These are phyloP conservation scores for Mycena amicta DNA, from an alignment of 768 basidiomycete species.

Conservation along the genomic window DNA sequence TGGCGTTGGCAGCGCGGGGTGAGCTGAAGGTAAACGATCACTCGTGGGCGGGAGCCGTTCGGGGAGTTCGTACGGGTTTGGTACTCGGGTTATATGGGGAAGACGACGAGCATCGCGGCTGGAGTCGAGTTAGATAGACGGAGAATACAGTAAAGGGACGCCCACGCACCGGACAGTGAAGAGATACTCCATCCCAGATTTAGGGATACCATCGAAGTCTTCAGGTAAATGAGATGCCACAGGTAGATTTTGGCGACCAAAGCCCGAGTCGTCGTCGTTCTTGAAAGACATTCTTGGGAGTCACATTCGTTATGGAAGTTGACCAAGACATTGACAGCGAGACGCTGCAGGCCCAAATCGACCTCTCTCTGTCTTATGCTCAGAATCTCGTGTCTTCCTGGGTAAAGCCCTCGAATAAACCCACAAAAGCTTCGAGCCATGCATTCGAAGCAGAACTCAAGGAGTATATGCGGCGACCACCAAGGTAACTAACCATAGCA, in stretches of 20 bases:
- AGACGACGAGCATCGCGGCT: constrained; percentile 74
- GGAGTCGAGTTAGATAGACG: constrained; percentile 5
- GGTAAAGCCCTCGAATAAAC: constrained; percentile 59
- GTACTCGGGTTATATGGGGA: constrained; percentile 64
- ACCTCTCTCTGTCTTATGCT: constrained; percentile 76
- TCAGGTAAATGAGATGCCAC: constrained; percentile 73
- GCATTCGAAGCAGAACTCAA: constrained; percentile 59
- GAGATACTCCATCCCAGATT: constrained; percentile 78
- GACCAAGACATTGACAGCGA: constrained; percentile 67
- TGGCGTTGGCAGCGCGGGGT: constrained; percentile 56
- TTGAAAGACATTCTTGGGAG: constrained; percentile 22
- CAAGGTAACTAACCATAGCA: constrained; percentile 58
- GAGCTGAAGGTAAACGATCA: constrained; percentile 25
- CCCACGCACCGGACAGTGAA: constrained; percentile 72
- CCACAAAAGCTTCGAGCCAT: constrained; percentile 37
- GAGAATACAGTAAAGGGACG: not conserved
- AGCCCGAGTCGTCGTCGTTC: constrained; percentile 63
- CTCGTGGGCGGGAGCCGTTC: constrained; percentile 29
- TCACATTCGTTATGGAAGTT: constrained; percentile 12
- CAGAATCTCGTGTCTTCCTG: constrained; percentile 76
- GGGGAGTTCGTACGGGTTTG: constrained; percentile 65
- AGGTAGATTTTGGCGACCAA: constrained; percentile 74
- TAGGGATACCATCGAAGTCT: constrained; percentile 64
- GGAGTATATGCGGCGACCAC: constrained; percentile 68
- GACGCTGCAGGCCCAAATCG: constrained; percentile 78